Conservation (phyloP, 805 yeast species). For the Metschnikowia lochheadii region DNA sequence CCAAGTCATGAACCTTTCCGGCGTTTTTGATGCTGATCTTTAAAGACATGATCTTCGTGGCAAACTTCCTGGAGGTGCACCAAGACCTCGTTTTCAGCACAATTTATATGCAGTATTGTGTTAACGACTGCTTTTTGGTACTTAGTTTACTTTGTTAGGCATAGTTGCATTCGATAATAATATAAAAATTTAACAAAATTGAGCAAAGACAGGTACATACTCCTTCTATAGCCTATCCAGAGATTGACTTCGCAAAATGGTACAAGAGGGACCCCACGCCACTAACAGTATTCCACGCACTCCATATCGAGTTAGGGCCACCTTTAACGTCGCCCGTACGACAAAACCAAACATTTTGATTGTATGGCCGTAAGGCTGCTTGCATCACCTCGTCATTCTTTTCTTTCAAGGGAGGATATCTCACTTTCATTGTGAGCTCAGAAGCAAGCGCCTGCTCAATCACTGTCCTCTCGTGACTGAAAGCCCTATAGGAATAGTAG, state of each 20-base stretch:
- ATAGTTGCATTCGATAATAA: not conserved
- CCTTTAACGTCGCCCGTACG: constrained; percentile 33
- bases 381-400: constrained; percentile 30
- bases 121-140: not conserved
- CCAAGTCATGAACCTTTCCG: constrained; percentile 39
- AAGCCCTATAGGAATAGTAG: constrained; percentile 52
- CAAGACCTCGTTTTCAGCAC: not conserved
- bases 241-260: constrained; percentile 9
- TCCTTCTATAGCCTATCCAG: not conserved
- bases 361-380: constrained; percentile 26
- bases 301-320: constrained; percentile 34
- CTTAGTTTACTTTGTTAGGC: not conserved
- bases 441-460: constrained; percentile 61
- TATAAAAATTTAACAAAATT: not conserved
- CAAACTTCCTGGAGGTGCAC: not conserved
- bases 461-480: constrained; percentile 70
- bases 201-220: no score
- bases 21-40: constrained; percentile 35
- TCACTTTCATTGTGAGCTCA: constrained; percentile 52
- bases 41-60: constrained; percentile 10
- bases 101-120: not conserved
- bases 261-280: constrained; percentile 29
- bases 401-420: constrained; percentile 60
- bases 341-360: constrained; percentile 37
- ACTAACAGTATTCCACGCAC: constrained; percentile 28